phyloP scores from a whole-genome alignment of 75 land plant genomes.

The Ceratopteris richardii region DNA sequence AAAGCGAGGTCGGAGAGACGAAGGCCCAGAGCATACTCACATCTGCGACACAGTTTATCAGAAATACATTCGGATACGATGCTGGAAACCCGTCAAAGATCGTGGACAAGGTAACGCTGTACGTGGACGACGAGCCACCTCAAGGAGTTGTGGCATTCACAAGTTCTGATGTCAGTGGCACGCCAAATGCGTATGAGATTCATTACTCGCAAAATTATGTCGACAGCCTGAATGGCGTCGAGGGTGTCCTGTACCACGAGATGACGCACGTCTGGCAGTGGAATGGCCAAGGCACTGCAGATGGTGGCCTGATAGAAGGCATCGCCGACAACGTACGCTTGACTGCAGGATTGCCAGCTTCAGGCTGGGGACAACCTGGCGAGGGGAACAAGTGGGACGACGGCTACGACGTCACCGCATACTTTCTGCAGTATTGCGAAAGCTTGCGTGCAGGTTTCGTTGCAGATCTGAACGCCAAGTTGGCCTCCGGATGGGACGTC shows the following conservation, averaged over 20 bases:
- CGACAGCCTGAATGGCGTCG: slow-evolving; percentile 33
- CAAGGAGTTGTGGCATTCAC: too few relatives aligned
- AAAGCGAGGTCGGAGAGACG: too few relatives aligned
- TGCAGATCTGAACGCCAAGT: slow-evolving; percentile 48
- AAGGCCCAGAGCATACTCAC: too few relatives aligned
- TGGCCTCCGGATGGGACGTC: slow-evolving; percentile 41
- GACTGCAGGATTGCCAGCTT: slow-evolving; percentile 32
- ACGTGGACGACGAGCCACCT: too few relatives aligned
- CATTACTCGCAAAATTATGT: slow-evolving; percentile 35
- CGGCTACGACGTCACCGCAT: slow-evolving; percentile 60
- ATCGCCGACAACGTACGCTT: slow-evolving; percentile 49
- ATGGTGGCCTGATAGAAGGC: slow-evolving; percentile 37
- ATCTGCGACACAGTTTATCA: too few relatives aligned
- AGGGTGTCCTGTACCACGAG: slow-evolving; percentile 55
- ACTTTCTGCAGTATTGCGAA: slow-evolving; percentile 51
- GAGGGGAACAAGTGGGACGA: slow-evolving; percentile 48
- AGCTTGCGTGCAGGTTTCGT: slow-evolving; percentile 46
- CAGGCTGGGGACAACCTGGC: slow-evolving; percentile 48
- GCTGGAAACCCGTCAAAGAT: too few relatives aligned
- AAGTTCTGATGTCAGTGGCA: too few relatives aligned
- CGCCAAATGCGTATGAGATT: slow-evolving; percentile 18
- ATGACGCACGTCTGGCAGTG: slow-evolving; percentile 67
- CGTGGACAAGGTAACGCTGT: too few relatives aligned
- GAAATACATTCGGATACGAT: too few relatives aligned
- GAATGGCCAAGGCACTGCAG: slow-evolving; percentile 36